These are phyloP conservation scores for Entrophospora sp. DNA, from an alignment of 192 early-diverging fungal species.

Conservation along the genomic window DNA sequence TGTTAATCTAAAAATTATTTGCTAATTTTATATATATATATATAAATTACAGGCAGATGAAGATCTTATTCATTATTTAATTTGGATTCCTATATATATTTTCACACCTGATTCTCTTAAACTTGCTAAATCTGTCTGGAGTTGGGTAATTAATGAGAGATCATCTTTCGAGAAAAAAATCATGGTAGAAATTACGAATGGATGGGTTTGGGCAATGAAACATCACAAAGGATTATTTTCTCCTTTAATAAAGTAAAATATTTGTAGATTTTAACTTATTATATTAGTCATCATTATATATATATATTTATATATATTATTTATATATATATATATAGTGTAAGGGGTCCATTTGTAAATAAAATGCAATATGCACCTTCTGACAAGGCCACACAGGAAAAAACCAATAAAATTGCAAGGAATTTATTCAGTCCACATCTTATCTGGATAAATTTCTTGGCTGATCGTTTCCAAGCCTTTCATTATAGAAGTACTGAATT, in stretches of 20 bases:
- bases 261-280: background rate
- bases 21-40: background rate
- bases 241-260: constrained; percentile 32
- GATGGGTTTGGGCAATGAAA: constrained; percentile 75
- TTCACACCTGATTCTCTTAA: constrained; percentile 76
- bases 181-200: constrained; percentile 73
- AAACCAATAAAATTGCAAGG: constrained; percentile 49
- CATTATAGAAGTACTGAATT: constrained; percentile 63
- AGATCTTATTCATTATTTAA: constrained; percentile 72
- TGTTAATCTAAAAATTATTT: background rate
- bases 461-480: constrained; percentile 74
- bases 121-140: constrained; percentile 82
- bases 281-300: too few relatives aligned
- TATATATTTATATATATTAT: background rate
- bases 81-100: constrained; percentile 75
- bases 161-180: constrained; percentile 64
- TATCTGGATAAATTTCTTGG: constrained; percentile 81
- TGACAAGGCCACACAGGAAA: constrained; percentile 63
- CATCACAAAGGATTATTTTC: constrained; percentile 80
- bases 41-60: constrained; percentile 43
- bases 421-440: constrained; percentile 63
- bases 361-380: constrained; percentile 92
- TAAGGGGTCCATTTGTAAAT: constrained; percentile 72
- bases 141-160: constrained; percentile 72
- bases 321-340: constrained; percentile 22